phyloP scores from a whole-genome alignment of 306 rosid genomes.

The Cicer cuneatum region DNA sequence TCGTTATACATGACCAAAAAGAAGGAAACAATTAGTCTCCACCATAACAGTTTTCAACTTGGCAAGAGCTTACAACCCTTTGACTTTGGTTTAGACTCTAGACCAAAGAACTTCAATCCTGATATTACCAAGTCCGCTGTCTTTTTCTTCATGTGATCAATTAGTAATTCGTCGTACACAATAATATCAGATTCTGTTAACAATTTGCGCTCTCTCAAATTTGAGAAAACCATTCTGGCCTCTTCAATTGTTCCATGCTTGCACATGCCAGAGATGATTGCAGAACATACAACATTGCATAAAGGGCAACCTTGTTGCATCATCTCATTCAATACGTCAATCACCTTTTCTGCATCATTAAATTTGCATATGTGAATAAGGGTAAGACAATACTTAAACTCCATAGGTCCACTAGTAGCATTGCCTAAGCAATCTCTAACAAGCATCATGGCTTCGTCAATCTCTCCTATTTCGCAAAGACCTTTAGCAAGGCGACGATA shows the following conservation, averaged over 20 bases:
- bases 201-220: constrained; percentile 57
- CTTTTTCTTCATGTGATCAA: constrained; percentile 83
- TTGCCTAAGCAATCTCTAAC: constrained; percentile 73
- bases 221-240: constrained; percentile 72
- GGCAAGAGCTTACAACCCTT: constrained; percentile 64
- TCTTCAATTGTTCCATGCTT: constrained; percentile 77
- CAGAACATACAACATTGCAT: constrained; percentile 53
- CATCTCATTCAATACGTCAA: constrained; percentile 70
- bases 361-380: constrained; percentile 67
- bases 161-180: constrained; percentile 69
- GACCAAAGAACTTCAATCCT: constrained; percentile 79
- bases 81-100: constrained; percentile 76
- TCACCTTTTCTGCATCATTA: constrained; percentile 60
- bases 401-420: constrained; percentile 67
- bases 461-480: constrained; percentile 70
- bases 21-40: neutral
- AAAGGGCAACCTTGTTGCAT: constrained; percentile 68
- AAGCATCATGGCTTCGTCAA: constrained; percentile 78
- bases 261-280: constrained; percentile 76
- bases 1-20: neutral
- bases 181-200: constrained; percentile 70
- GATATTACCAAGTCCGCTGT: constrained; percentile 74
- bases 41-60: constrained; percentile 42
- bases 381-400: constrained; percentile 72
- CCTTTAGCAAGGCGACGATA: constrained; percentile 66